Evolutionary conservation across 2,329 filamentous ascomycete species (phyloP).

Genomic region (Nemania serpens): DNA sequence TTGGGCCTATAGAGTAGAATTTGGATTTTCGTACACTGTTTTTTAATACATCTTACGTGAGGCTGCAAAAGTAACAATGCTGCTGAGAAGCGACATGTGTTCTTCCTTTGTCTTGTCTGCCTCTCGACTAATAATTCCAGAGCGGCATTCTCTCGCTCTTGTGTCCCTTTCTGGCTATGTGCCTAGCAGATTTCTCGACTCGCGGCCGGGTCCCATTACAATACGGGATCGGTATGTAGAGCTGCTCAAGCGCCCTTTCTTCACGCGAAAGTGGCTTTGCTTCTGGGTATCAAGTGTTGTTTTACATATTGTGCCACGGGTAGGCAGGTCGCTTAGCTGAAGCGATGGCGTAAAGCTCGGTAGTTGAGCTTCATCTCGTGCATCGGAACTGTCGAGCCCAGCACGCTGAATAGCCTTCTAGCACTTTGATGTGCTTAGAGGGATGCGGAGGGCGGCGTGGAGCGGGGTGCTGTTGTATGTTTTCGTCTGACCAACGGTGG

Average conservation of each 20-base stretch:
- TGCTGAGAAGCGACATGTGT: conserved; percentile 2
- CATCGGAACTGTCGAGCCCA: background rate
- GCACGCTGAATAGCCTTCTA: background rate
- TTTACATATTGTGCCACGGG: background rate
- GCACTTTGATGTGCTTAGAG: background rate
- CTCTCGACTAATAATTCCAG: conserved; percentile 11
- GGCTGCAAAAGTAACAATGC: background rate
- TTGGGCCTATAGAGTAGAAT: conserved; percentile 4
- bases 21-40: background rate
- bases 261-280: background rate
- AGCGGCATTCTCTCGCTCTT: background rate
- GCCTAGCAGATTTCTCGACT: background rate
- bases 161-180: background rate
- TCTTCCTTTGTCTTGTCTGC: background rate
- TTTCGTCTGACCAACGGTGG: conserved; percentile 7
- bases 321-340: background rate
- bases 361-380: background rate
- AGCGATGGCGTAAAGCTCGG: background rate
- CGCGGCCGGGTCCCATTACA: background rate
- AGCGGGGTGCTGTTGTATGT: conserved; percentile 2
- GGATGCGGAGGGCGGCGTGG: background rate
- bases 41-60: background rate
- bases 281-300: conserved; percentile 3
- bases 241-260: background rate
- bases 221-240: background rate